These are phyloP conservation scores for Rossbeevera mucosa DNA, from an alignment of 768 basidiomycete genomes.

Conservation along the genomic window DNA sequence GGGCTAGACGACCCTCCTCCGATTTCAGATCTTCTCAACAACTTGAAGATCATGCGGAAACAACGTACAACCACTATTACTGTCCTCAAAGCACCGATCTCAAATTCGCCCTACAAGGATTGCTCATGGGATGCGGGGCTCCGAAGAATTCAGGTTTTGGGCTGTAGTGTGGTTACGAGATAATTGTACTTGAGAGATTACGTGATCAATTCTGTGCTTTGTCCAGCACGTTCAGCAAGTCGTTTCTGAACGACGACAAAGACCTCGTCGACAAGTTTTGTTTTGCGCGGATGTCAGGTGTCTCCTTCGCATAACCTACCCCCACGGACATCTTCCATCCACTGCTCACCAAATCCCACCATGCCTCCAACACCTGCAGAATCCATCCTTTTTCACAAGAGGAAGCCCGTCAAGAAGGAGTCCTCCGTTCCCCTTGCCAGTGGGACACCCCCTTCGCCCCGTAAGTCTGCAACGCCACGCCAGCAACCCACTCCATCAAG, in stretches of 20 bases:
- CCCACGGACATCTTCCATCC: background rate
- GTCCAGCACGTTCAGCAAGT: background rate
- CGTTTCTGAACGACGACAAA: background rate
- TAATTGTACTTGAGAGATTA: too few relatives aligned
- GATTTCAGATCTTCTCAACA: background rate
- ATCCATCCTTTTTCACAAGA: slow-evolving; percentile 66
- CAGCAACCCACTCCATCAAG: slow-evolving; percentile 37
- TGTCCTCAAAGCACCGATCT: background rate
- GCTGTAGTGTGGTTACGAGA: background rate
- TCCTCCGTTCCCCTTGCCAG: slow-evolving; percentile 10
- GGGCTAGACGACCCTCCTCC: background rate
- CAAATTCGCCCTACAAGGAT: background rate
- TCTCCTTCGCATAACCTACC: background rate
- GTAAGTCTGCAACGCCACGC: slow-evolving; percentile 37
- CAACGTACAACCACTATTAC: background rate
- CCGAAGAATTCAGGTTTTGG: background rate
- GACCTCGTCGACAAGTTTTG: background rate
- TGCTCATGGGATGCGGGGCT: background rate
- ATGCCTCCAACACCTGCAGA: slow-evolving; percentile 35
- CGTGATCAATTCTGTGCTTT: slow-evolving; percentile 19
- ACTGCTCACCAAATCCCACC: background rate
- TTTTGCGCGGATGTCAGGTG: slow-evolving; percentile 2
- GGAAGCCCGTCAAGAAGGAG: slow-evolving; percentile 38
- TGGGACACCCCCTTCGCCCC: slow-evolving; percentile 22
- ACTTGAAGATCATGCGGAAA: background rate